These are phyloP conservation scores for Canariomyces notabilis DNA, from an alignment of 2,329 filamentous ascomycete genomes.

Conservation along the genomic window DNA sequence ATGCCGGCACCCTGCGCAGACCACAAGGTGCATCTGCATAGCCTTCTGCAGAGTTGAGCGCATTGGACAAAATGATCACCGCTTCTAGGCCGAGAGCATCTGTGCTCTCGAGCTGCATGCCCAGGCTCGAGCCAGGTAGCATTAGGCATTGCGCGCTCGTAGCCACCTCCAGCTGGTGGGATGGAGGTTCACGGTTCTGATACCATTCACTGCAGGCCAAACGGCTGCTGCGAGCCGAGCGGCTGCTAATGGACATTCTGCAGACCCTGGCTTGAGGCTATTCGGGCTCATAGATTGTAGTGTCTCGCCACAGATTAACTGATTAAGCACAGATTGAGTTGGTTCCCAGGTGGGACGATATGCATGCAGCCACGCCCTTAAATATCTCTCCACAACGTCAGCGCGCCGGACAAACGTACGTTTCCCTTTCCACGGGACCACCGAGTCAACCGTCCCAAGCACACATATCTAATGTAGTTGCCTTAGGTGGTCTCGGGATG, in stretches of 20 bases:
- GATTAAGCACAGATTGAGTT: conserved; percentile 11
- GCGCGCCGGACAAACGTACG: background rate
- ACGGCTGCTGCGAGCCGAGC: background rate
- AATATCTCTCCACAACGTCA: background rate
- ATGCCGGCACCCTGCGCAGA: background rate
- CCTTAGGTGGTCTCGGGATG: no score
- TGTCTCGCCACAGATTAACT: conserved; percentile 13
- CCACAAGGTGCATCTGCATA: background rate
- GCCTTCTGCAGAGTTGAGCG: background rate
- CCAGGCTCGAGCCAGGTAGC: no score
- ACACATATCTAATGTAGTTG: background rate
- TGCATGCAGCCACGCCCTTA: conserved; percentile 1
- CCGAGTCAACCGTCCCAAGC: background rate
- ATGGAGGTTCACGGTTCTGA: background rate
- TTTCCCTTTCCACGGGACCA: background rate
- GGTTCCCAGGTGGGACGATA: conserved; percentile 11
- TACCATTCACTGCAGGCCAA: background rate
- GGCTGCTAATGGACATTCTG: background rate
- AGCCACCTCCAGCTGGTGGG: background rate
- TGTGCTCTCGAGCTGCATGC: conserved; percentile 11
- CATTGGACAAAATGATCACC: conserved; percentile 10
- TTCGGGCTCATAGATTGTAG: conserved; percentile 8
- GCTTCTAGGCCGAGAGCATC: conserved; percentile 5
- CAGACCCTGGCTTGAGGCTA: conserved; percentile 8
- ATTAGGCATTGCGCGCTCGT: conserved; percentile 8